phyloP scores from a whole-genome alignment of 768 basidiomycete genomes.

The Tricholoma hemisulphureum region DNA sequence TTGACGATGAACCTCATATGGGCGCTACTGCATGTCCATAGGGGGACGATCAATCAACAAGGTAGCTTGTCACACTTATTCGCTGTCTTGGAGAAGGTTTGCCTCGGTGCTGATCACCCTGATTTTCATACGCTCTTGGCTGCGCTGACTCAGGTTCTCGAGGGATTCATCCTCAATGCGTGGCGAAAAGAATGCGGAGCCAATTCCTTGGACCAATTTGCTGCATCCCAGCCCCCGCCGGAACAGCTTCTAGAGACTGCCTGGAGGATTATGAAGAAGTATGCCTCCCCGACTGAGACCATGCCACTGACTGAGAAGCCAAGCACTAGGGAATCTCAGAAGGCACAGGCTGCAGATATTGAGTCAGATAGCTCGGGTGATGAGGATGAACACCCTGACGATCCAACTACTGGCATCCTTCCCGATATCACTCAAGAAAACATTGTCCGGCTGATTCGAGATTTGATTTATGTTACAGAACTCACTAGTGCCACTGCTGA shows the following conservation, averaged over 20 bases:
- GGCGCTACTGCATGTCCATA: slow-evolving; percentile 27
- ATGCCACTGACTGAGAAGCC: too few relatives aligned
- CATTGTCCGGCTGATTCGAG: too few relatives aligned
- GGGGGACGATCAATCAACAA: slow-evolving; percentile 20
- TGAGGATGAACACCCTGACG: too few relatives aligned
- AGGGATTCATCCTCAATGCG: slow-evolving; percentile 30
- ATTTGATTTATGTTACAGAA: too few relatives aligned
- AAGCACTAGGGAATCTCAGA: too few relatives aligned
- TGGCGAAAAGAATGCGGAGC: slow-evolving; percentile 25
- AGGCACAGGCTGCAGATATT: too few relatives aligned
- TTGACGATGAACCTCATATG: slow-evolving; percentile 34
- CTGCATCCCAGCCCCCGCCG: slow-evolving; percentile 25
- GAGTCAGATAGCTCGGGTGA: too few relatives aligned
- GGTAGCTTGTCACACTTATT: slow-evolving; percentile 34
- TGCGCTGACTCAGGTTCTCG: slow-evolving; percentile 28
- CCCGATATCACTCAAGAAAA: too few relatives aligned
- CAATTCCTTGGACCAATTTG: slow-evolving; percentile 11
- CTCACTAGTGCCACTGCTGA: too few relatives aligned
- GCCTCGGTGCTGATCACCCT: slow-evolving; percentile 30
- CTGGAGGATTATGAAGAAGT: slow-evolving; percentile 19
- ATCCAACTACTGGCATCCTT: too few relatives aligned
- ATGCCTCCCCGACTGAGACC: slow-evolving; percentile 15
- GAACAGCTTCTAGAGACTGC: slow-evolving; percentile 17
- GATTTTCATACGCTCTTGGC: slow-evolving; percentile 30
- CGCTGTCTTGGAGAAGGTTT: slow-evolving; percentile 27